phyloP scores from a whole-genome alignment of 495 filamentous ascomycete genomes.

The Clohesyomyces aquaticus region DNA sequence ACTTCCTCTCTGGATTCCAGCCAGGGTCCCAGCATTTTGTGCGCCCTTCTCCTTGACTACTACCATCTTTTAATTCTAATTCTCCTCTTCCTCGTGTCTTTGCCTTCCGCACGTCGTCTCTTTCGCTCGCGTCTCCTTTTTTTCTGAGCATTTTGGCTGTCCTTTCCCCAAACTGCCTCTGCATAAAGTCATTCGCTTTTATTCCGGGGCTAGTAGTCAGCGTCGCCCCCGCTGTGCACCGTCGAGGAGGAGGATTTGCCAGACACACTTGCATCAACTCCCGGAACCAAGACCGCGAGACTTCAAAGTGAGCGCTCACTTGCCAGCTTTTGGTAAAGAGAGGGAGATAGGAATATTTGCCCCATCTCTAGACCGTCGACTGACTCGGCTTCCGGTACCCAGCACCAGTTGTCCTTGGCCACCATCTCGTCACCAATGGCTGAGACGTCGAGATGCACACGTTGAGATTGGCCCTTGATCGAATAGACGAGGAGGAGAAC shows the following conservation, averaged over 20 bases:
- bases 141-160: background rate
- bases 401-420: too few relatives aligned
- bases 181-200: background rate
- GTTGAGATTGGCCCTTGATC: slow-evolving; percentile 7
- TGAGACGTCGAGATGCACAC: slow-evolving; percentile 10
- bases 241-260: background rate
- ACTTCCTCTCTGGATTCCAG: slow-evolving; percentile 17
- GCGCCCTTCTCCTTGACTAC: background rate
- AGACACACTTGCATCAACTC: background rate
- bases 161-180: background rate
- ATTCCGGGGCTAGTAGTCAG: background rate
- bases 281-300: background rate
- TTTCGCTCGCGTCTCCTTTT: background rate
- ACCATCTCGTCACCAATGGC: background rate
- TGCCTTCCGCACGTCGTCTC: background rate
- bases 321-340: background rate
- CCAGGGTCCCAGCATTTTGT: background rate
- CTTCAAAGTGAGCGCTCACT: background rate
- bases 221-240: background rate
- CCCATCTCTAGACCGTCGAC: background rate
- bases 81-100: background rate
- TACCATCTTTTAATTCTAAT: slow-evolving; percentile 33
- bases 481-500: slow-evolving; percentile 9
- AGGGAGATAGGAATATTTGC: background rate
- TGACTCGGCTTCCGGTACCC: background rate